Conservation (phyloP, 495 filamentous ascomycete species). For the Zalerion maritima region DNA sequence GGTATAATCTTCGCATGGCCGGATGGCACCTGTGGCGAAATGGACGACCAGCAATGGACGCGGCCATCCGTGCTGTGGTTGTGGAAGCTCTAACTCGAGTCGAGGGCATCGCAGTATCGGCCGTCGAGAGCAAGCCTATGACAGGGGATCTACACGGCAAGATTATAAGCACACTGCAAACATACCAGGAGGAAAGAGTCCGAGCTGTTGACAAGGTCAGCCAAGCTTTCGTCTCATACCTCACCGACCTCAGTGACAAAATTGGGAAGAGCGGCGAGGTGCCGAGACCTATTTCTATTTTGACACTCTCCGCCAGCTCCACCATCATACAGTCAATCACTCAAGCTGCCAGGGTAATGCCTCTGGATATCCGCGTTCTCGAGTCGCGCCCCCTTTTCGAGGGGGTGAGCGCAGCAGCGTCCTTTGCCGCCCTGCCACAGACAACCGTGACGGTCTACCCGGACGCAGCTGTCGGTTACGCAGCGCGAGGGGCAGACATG, state of each 20-base stretch:
- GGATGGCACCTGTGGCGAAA: conserved; percentile 53
- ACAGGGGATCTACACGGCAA: conserved; percentile 10
- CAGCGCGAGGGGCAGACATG: conserved; percentile 30
- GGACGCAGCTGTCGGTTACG: conserved; percentile 44
- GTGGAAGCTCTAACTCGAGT: conserved; percentile 26
- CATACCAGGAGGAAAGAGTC: conserved; percentile 13
- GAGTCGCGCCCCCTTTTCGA: conserved; percentile 55
- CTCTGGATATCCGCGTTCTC: conserved; percentile 41
- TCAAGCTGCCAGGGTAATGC: conserved; percentile 4
- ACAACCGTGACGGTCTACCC: conserved; percentile 37
- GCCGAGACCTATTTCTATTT: conserved; percentile 24
- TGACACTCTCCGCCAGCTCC: conserved; percentile 47
- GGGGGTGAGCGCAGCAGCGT: conserved; percentile 38
- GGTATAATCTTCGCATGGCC: conserved; percentile 37
- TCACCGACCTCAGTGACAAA: conserved; percentile 9
- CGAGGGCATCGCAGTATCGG: conserved; percentile 13
- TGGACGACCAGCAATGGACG: conserved; percentile 47
- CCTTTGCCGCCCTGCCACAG: conserved; percentile 5
- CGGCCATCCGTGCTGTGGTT: conserved; percentile 39
- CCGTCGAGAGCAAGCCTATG: conserved; percentile 20
- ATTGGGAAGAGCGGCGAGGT: conserved; percentile 7
- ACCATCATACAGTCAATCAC: conserved; percentile 32
- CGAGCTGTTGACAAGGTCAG: conserved; percentile 15
- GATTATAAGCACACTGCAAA: conserved; percentile 8
- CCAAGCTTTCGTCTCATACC: conserved; percentile 20